Evolutionary conservation across 345 rosid species (phyloP).

Genomic region (Corchorus capsularis): DNA sequence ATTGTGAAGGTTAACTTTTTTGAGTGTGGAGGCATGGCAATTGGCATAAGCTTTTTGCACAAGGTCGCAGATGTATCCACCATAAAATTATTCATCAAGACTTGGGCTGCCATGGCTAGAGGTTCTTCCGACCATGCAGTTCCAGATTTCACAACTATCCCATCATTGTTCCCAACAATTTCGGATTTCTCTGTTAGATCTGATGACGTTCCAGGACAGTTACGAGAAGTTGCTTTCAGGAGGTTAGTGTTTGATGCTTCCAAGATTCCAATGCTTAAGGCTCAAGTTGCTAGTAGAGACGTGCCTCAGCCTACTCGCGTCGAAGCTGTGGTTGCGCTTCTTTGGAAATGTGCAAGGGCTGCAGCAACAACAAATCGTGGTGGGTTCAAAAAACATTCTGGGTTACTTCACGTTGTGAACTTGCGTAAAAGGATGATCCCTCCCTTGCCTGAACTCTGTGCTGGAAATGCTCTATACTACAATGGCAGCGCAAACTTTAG

Average conservation of each 20-base stretch:
- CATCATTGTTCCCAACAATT: background rate
- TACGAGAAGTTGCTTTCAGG: background rate
- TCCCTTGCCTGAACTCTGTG: background rate
- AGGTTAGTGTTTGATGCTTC: constrained; percentile 1
- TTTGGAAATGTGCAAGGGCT: constrained; percentile 14
- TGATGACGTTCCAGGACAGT: no score
- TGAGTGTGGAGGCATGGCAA: constrained; percentile 43
- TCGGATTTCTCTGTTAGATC: background rate
- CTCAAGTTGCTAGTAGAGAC: background rate
- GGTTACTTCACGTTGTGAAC: constrained; percentile 20
- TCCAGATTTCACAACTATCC: background rate
- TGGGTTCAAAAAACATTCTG: constrained; percentile 20
- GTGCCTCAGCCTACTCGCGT: background rate
- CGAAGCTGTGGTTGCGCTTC: constrained; percentile 3
- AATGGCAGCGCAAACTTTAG: background rate
- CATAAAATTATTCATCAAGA: constrained; percentile 15
- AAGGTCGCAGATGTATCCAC: constrained; percentile 40
- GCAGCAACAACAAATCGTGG: constrained; percentile 15
- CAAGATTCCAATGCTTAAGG: background rate
- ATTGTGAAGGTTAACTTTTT: no score
- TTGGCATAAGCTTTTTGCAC: constrained; percentile 34
- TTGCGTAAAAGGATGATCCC: constrained; percentile 22
- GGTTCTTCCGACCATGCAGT: background rate
- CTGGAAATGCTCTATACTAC: constrained; percentile 1
- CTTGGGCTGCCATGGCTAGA: background rate